phyloP scores from a whole-genome alignment of 2,329 filamentous ascomycete species.

The Colletotrichum theobromicola region DNA sequence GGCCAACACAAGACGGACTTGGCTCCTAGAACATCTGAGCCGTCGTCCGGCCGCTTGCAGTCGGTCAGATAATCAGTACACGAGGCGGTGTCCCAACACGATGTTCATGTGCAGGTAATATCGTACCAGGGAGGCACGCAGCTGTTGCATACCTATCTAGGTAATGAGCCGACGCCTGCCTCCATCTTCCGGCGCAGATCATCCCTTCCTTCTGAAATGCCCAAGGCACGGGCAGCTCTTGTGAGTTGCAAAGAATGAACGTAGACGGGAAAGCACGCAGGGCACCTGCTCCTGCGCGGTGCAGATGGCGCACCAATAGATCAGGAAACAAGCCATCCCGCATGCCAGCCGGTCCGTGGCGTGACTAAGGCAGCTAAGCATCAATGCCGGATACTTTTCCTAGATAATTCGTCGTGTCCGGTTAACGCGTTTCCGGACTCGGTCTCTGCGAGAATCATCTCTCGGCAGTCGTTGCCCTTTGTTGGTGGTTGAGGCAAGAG shows the following conservation, averaged over 20 bases:
- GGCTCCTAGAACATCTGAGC: background rate
- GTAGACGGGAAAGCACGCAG: background rate
- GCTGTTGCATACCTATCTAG: background rate
- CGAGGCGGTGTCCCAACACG: too few species aligned
- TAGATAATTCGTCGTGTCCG: background rate
- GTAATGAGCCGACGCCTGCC: background rate
- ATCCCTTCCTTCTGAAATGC: background rate
- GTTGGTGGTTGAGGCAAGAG: background rate
- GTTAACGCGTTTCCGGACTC: background rate
- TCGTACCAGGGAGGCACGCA: background rate
- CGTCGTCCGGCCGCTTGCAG: background rate
- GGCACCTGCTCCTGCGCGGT: background rate
- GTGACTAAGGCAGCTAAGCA: background rate
- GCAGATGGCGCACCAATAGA: background rate
- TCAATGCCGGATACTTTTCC: background rate
- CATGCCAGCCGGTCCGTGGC: background rate
- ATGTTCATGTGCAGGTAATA: background rate
- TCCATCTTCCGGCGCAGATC: background rate
- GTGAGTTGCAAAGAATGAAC: background rate
- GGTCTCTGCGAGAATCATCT: background rate
- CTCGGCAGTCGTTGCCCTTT: background rate
- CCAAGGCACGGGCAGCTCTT: background rate
- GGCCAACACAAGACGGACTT: background rate
- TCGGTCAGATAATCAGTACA: too few species aligned
- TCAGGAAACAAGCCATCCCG: background rate